phyloP scores from a whole-genome alignment of 2,329 filamentous ascomycete species.

The Ceratocystis papillata region DNA sequence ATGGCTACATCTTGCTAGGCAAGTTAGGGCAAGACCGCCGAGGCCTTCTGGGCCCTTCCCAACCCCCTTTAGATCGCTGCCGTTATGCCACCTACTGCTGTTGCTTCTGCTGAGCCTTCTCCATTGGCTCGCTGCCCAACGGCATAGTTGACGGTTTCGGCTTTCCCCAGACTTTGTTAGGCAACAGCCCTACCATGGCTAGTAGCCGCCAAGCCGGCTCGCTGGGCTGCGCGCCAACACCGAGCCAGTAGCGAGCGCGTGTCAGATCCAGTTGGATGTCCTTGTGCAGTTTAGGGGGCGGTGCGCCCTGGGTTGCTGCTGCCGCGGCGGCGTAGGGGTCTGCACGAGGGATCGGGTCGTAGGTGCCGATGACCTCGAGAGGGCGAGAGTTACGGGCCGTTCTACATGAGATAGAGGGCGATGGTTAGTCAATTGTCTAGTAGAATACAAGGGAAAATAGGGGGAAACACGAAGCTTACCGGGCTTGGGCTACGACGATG shows the following conservation, averaged over 20 bases:
- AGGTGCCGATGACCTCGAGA: constrained; percentile 81
- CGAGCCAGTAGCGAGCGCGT: constrained; percentile 88
- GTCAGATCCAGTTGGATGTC: constrained; percentile 77
- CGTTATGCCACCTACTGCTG: background rate
- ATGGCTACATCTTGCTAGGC: background rate
- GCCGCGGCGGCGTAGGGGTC: constrained; percentile 48
- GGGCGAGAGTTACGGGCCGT: constrained; percentile 79
- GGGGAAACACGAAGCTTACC: constrained; percentile 44
- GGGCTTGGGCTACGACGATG: constrained; percentile 87
- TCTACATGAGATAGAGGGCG: constrained; percentile 37
- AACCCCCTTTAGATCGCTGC: background rate
- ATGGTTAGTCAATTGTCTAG: constrained; percentile 1
- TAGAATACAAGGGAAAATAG: background rate
- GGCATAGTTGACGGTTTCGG: constrained; percentile 18
- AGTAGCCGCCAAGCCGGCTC: constrained; percentile 81
- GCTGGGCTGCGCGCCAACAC: constrained; percentile 88
- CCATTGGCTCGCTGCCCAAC: background rate
- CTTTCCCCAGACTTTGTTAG: constrained; percentile 24
- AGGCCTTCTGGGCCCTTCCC: background rate
- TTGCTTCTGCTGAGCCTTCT: background rate
- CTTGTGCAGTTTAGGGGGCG: constrained; percentile 80
- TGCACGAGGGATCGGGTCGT: constrained; percentile 55
- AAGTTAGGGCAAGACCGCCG: background rate
- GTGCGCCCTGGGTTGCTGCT: constrained; percentile 43
- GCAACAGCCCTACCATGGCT: constrained; percentile 51